Base-by-base conservation (phyloP, 176 grass and related monocot species). In the Eragrostis nindensis region DNA sequence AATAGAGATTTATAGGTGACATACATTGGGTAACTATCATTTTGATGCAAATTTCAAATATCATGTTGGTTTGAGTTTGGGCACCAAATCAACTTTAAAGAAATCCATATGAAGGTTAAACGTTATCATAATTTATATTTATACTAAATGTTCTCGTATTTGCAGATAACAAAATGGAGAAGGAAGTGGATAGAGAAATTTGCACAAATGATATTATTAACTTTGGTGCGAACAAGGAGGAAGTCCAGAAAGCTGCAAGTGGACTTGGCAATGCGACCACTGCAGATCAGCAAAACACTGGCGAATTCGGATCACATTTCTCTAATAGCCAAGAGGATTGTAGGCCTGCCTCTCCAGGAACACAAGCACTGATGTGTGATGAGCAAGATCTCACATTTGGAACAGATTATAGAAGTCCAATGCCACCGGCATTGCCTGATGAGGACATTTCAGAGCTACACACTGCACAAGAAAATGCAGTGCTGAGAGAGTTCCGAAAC, bases 331-430 rank as follows among this genome's bases (percentile, higher is more conserved):
- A 88, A 61, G 89, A 94, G 62, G 80, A 71, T 68, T 61, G 40
- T 66, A 84, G 86, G 77, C 86, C 88, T 68, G 78, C 89, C 38
- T 94, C 92, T 83, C 92, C 92, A 69, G 88, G 75, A 86, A 94
- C 92, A 56, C 66, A 78, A 68, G 92, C 92, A 0, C 71, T 94
- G 32, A 70, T 94, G 83, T 94, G 92, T 74, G 80, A 94, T 74
- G 92, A 94, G 71, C 59, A 89, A 74, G 88, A 82, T 54, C 76
- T 81, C 42, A 64, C 81, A 61, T 94, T 94, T 52, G 83, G 81
- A 54, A 45, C 24, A 38, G 82, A 80, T 70, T 75, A 80, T 55
- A 80, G 32, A 56, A 80, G 36, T 64, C 75, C 87, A 64, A 70
- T 89, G 75, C 76, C 82, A 64, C 38, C 36, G 21, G 43, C 53